Conservation (phyloP, 768 basidiomycete genomes). For the Agaricus blazei region DNA sequence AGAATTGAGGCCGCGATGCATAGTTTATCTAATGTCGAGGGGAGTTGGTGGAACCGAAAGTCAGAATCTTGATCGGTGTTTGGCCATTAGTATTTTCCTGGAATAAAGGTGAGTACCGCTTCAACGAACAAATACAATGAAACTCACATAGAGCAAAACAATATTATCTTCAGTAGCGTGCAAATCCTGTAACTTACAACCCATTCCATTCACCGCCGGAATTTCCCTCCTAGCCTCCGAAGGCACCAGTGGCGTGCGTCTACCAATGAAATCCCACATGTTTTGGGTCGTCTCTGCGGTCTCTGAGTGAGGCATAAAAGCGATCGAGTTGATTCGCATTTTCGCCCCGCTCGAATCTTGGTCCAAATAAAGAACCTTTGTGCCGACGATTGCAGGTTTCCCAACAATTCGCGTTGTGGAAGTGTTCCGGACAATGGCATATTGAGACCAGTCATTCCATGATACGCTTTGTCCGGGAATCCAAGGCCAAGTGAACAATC, state of each 20-base stretch:
- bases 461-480: constrained; percentile 38
- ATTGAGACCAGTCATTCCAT: constrained; percentile 54
- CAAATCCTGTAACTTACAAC: constrained; percentile 43
- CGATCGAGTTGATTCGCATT: constrained; percentile 28
- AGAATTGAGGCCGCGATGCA: background rate
- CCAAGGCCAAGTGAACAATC: constrained; percentile 37
- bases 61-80: constrained; percentile 40
- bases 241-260: constrained; percentile 33
- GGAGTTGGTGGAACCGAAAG: constrained; percentile 30
- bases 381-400: constrained; percentile 42
- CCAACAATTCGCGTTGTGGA: constrained; percentile 22
- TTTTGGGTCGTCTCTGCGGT: constrained; percentile 21
- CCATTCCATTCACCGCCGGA: constrained; percentile 38
- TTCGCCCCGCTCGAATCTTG: constrained; percentile 23
- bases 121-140: background rate
- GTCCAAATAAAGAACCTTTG: constrained; percentile 41
- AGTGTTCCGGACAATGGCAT: constrained; percentile 41
- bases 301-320: constrained; percentile 41
- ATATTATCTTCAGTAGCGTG: constrained; percentile 59
- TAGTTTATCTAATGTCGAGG: background rate
- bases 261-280: constrained; percentile 38
- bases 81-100: constrained; percentile 28
- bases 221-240: constrained; percentile 38
- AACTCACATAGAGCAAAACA: constrained; percentile 48
- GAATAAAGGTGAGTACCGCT: constrained; percentile 1